Evolutionary conservation across 768 basidiomycete species (phyloP).

Genomic region (Termitomyces sp.): DNA sequence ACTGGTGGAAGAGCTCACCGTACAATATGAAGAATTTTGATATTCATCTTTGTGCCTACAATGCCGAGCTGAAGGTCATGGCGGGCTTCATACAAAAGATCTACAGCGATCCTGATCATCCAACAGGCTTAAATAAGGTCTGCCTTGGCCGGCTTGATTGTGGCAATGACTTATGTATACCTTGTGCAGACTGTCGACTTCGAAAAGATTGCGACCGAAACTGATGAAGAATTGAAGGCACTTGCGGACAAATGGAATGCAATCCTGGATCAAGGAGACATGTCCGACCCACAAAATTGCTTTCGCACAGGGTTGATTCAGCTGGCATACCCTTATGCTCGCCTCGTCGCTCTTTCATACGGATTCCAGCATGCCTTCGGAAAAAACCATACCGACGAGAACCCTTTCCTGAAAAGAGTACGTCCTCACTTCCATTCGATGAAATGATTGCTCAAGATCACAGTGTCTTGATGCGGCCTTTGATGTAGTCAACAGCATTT

Average conservation of each 20-base stretch:
- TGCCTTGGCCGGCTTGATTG: conserved; percentile 3
- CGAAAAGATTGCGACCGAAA: conserved; percentile 55
- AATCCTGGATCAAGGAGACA: conserved; percentile 46
- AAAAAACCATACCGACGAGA: conserved; percentile 56
- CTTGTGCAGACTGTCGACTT: conserved; percentile 53
- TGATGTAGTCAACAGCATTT: conserved; percentile 58
- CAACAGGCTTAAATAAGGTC: conserved; percentile 75
- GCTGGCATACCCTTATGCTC: conserved; percentile 62
- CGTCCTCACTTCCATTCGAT: conserved; percentile 19
- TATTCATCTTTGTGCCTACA: conserved; percentile 77
- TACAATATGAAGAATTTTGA: conserved; percentile 73
- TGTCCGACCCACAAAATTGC: conserved; percentile 46
- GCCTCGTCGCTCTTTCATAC: conserved; percentile 66
- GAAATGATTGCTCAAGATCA: not conserved
- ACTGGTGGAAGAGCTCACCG: conserved; percentile 66
- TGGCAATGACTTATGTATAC: not conserved
- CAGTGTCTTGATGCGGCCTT: conserved; percentile 66
- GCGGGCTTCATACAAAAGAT: conserved; percentile 56
- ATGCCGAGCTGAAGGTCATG: conserved; percentile 65
- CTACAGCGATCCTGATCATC: conserved; percentile 68
- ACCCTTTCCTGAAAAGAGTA: conserved; percentile 62
- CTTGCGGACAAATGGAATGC: conserved; percentile 54
- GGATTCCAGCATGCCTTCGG: conserved; percentile 75
- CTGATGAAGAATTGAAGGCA: conserved; percentile 62
- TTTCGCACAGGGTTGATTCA: conserved; percentile 61